Evolutionary conservation across 345 rosid genomes (phyloP).

Genomic region (Lepidium africanum): DNA sequence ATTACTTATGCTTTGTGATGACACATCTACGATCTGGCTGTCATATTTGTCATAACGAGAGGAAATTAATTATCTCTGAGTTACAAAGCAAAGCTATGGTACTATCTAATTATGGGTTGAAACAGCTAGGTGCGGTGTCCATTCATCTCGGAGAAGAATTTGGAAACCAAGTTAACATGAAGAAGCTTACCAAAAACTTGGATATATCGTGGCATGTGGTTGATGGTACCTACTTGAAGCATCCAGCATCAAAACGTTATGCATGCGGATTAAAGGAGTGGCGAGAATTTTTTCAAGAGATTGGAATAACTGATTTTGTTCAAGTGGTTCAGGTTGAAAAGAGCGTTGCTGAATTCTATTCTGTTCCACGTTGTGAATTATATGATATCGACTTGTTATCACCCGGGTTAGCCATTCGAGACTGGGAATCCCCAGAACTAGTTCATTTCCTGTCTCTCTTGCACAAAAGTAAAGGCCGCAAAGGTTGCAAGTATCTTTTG

Average conservation of each 20-base stretch:
- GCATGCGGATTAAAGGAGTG: constrained; percentile 45
- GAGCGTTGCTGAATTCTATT: constrained; percentile 41
- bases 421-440: constrained; percentile 88
- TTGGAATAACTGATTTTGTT: constrained; percentile 80
- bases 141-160: constrained; percentile 68
- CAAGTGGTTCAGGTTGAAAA: constrained; percentile 69
- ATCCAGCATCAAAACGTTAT: constrained; percentile 46
- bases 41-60: constrained; percentile 51
- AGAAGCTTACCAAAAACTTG: constrained; percentile 40
- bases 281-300: constrained; percentile 74
- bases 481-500: constrained; percentile 52
- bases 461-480: constrained; percentile 36
- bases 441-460: constrained; percentile 42
- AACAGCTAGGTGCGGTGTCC: constrained; percentile 41
- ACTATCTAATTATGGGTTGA: constrained; percentile 65
- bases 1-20: constrained; percentile 80
- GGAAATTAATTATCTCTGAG: constrained; percentile 56
- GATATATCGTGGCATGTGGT: constrained; percentile 72
- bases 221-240: constrained; percentile 61
- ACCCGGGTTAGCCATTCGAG: constrained; percentile 39
- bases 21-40: constrained; percentile 75
- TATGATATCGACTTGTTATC: constrained; percentile 31
- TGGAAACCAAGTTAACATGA: constrained; percentile 50
- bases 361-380: constrained; percentile 20
- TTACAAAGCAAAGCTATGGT: constrained; percentile 55